These are phyloP conservation scores for Murraya paniculata DNA, from an alignment of 345 rosid species.

Conservation along the genomic window DNA sequence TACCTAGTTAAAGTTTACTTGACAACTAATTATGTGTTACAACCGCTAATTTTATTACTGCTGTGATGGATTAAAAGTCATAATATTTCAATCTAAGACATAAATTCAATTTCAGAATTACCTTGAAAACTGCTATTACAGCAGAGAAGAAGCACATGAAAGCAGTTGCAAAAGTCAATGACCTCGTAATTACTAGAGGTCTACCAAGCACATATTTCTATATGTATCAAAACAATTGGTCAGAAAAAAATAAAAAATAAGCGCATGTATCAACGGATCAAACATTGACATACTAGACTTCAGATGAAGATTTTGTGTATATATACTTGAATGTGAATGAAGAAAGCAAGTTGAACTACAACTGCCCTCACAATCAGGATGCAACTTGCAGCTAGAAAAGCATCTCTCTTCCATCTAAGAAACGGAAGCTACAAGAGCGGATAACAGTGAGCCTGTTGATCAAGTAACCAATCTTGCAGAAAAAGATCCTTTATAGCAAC, in stretches of 20 bases:
- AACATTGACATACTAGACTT: not conserved
- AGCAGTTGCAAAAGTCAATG: slow-evolving; percentile 29
- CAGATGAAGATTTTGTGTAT: no score
- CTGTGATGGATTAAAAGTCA: no score
- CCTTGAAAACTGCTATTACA: slow-evolving; percentile 36
- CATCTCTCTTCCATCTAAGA: slow-evolving; percentile 39
- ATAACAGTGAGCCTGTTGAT: not conserved
- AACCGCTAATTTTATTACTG: no score
- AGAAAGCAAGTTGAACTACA: slow-evolving; percentile 33
- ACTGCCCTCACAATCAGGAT: slow-evolving; percentile 31
- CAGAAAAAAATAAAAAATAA: no score
- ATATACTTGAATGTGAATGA: slow-evolving; percentile 30
- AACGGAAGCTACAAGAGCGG: slow-evolving; percentile 30
- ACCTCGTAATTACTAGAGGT: slow-evolving; percentile 21
- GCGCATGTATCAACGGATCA: not conserved
- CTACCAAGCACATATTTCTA: slow-evolving; percentile 39
- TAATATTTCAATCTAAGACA: no score
- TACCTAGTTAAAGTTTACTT: no score
- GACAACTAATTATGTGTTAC: no score
- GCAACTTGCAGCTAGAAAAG: slow-evolving; percentile 31
- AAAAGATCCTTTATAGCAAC: not conserved
- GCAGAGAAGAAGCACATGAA: slow-evolving; percentile 37
- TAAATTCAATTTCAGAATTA: slow-evolving; percentile 3
- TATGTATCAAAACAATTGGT: not conserved
- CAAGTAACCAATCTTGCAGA: not conserved